Conservation (phyloP, 2,329 filamentous ascomycete species). For the Aspergillus tanneri region DNA sequence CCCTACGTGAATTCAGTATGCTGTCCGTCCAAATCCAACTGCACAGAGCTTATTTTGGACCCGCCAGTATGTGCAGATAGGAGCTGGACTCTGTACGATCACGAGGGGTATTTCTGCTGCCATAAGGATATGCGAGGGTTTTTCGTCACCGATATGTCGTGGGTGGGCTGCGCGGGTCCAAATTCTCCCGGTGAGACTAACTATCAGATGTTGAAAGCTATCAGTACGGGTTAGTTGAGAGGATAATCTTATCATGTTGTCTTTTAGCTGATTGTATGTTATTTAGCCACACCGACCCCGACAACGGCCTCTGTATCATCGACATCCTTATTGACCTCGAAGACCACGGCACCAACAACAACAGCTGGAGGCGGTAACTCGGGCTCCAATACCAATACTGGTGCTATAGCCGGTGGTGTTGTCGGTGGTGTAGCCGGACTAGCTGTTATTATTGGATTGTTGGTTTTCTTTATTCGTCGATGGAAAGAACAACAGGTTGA, state of each 20-base stretch:
- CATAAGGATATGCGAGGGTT: slow-evolving; percentile 13
- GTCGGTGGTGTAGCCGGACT: slow-evolving; percentile 20
- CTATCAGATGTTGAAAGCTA: slow-evolving; percentile 1
- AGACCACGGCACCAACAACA: not conserved
- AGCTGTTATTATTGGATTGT: slow-evolving; percentile 12
- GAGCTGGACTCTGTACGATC: slow-evolving; percentile 23
- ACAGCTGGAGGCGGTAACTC: not conserved
- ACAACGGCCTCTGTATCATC: not conserved
- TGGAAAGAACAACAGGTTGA: slow-evolving; percentile 1
- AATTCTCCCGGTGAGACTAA: slow-evolving; percentile 8
- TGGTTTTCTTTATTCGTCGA: slow-evolving; percentile 19
- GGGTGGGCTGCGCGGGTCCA: slow-evolving; percentile 18
- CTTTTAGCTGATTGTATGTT: not conserved
- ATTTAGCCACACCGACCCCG: not conserved
- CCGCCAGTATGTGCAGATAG: slow-evolving; percentile 25
- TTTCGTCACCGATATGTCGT: slow-evolving; percentile 7
- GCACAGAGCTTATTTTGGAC: slow-evolving; percentile 12
- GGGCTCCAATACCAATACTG: not conserved
- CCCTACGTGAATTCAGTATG: slow-evolving; percentile 16
- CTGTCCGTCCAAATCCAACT: slow-evolving; percentile 19
- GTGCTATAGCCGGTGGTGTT: slow-evolving; percentile 17
- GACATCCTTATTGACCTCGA: not conserved
- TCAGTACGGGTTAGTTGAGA: not conserved
- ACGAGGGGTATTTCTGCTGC: slow-evolving; percentile 26
- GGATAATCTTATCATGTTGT: not conserved